These are phyloP conservation scores for Trichoderma koningii DNA, from an alignment of 2,329 filamentous ascomycete species.

Conservation along the genomic window DNA sequence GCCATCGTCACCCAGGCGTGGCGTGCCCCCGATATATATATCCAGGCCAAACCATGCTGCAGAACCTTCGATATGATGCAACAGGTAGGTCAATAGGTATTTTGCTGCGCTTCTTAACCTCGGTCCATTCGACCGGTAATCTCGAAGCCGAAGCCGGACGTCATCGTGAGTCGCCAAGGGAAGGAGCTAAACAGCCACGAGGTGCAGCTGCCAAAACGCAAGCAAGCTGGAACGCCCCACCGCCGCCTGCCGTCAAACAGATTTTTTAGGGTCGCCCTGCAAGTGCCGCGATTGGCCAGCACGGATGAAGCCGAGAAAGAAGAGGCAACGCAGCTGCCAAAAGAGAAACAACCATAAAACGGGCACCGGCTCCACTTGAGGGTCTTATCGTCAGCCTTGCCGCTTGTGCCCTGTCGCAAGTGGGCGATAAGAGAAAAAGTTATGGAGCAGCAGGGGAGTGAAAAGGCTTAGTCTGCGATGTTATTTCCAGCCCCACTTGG, in stretches of 20 bases:
- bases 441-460: slow-evolving; percentile 1
- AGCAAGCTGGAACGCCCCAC: slow-evolving; percentile 10
- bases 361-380: slow-evolving; percentile 1
- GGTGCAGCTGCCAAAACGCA: slow-evolving; percentile 3
- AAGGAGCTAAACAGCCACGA: slow-evolving; percentile 3
- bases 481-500: slow-evolving; percentile 19
- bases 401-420: neutral
- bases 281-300: slow-evolving; percentile 11
- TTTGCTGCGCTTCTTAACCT: slow-evolving; percentile 18
- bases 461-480: neutral
- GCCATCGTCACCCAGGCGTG: slow-evolving; percentile 9
- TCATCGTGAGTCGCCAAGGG: neutral
- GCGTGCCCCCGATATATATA: slow-evolving; percentile 22
- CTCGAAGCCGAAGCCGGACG: slow-evolving; percentile 12
- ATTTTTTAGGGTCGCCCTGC: neutral
- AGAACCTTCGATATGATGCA: neutral
- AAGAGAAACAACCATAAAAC: slow-evolving; percentile 6
- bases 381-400: slow-evolving; percentile 16
- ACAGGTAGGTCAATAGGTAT: neutral
- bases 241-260: slow-evolving; percentile 3
- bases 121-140: slow-evolving; percentile 24
- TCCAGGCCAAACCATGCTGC: neutral
- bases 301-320: slow-evolving; percentile 18
- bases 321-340: neutral
- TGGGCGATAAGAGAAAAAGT: neutral